Evolutionary conservation across 1,284 basidiomycete species (phyloP).

Genomic region (Apiotrichum gracile): DNA sequence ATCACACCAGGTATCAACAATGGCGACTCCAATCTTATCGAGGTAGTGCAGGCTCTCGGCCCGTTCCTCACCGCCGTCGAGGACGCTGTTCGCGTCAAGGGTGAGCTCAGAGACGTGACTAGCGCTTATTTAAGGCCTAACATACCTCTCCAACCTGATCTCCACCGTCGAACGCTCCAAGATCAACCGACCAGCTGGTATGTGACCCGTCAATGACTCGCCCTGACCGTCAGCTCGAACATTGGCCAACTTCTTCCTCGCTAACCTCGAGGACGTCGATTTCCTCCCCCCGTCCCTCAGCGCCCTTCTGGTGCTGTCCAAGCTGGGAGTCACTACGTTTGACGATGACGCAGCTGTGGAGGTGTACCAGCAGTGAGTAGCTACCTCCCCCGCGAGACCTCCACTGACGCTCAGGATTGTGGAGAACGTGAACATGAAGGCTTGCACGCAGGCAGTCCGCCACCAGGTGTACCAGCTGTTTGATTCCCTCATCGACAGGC

Average conservation of each 20-base stretch:
- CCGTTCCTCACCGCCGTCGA: conserved; percentile 83
- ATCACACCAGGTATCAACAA: conserved; percentile 58
- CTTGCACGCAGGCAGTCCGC: conserved; percentile 73
- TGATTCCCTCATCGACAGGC: conserved; percentile 68
- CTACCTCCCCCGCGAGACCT: too few relatives aligned
- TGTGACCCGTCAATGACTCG: neutral
- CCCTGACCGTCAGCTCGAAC: conserved; percentile 60
- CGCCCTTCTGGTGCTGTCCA: conserved; percentile 64
- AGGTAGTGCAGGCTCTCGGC: conserved; percentile 79
- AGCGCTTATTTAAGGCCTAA: too few relatives aligned
- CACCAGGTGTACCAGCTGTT: conserved; percentile 76
- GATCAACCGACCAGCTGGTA: conserved; percentile 68
- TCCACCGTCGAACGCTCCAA: conserved; percentile 57
- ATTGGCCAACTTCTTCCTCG: conserved; percentile 73
- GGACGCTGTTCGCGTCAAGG: conserved; percentile 69
- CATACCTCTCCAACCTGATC: conserved; percentile 55
- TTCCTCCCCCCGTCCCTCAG: conserved; percentile 69
- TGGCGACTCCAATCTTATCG: conserved; percentile 60
- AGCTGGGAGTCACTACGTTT: conserved; percentile 55
- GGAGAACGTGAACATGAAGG: conserved; percentile 70
- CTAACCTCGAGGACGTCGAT: conserved; percentile 79
- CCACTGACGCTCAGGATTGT: conserved; percentile 57
- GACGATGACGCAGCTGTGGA: conserved; percentile 64
- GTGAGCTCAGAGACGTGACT: conserved; percentile 48
- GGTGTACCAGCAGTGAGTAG: conserved; percentile 61